These are phyloP conservation scores for Trametes villosa DNA, from an alignment of 768 basidiomycete genomes.

Conservation along the genomic window DNA sequence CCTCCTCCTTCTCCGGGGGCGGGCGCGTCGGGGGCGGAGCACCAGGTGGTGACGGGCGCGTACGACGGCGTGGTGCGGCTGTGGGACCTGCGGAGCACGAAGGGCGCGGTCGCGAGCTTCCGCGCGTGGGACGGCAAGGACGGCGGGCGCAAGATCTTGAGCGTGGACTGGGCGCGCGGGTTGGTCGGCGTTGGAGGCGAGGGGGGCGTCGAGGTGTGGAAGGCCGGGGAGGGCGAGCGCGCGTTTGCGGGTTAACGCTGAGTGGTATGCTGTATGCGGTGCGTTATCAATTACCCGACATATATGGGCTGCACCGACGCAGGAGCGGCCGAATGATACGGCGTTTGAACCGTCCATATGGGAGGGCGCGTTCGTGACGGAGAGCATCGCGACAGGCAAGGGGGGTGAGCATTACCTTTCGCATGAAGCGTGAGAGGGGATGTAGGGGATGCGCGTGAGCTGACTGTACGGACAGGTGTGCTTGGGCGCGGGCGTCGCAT, in stretches of 20 bases:
- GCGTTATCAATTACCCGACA: slow-evolving; percentile 68
- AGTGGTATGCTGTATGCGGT: not conserved
- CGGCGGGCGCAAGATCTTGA: slow-evolving; percentile 20
- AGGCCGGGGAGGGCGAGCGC: slow-evolving; percentile 28
- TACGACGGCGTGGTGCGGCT: slow-evolving; percentile 80
- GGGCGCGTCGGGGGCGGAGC: slow-evolving; percentile 23
- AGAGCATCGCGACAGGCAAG: slow-evolving; percentile 44
- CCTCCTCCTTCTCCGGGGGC: not conserved
- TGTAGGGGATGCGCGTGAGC: not conserved
- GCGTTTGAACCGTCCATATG: no score
- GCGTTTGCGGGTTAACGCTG: not conserved
- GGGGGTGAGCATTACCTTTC: slow-evolving; percentile 25
- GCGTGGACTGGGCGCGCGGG: slow-evolving; percentile 32
- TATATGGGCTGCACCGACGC: slow-evolving; percentile 47
- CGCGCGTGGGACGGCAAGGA: slow-evolving; percentile 54
- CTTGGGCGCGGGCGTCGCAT: slow-evolving; percentile 69
- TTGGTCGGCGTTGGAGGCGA: slow-evolving; percentile 33
- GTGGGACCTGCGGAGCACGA: slow-evolving; percentile 78
- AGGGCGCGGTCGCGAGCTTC: slow-evolving; percentile 66
- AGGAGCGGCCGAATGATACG: slow-evolving; percentile 39
- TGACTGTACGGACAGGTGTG: slow-evolving; percentile 44
- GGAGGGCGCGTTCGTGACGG: slow-evolving; percentile 45
- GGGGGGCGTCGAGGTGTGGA: slow-evolving; percentile 37
- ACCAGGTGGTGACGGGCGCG: slow-evolving; percentile 71
- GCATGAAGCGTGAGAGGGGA: not conserved